Evolutionary conservation across 805 yeast species (phyloP), one percentile per base, ranked within the genome.

Genomic region (Cyberlindnera nakhonratchasimensis): DNA sequence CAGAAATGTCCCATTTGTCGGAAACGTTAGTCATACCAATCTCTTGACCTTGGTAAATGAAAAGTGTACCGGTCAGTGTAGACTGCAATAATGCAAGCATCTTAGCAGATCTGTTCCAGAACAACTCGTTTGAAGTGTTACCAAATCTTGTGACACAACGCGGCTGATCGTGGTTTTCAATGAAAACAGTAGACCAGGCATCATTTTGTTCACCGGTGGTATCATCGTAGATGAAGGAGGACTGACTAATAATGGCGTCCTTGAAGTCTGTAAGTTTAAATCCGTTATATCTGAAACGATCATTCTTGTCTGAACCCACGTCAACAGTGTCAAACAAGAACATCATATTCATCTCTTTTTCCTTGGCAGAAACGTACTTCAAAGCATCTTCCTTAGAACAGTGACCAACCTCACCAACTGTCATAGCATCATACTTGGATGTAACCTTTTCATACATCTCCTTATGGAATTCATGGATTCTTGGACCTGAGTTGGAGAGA

Each of bases 31-130:
- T 67, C 74, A 71, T 72, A 25, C 79, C 82, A 46, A 78, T 62
- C 52, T 78, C 83, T 57, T 78, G 83, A 39, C 82, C 83, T 59
- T 78, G 82, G 59, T 76, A 78, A 29, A 78, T 61, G 59, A 66
- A 78, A 40, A 75, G 58, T 12, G 82, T 75, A 37, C 83, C 82
- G 22, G 77, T 70, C 49, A 75, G 65, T 12, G 78, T 53, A 11
- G 66, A 42, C 47, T 71, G 69, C 54, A 77, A 57, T 35, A 71
- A 47, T 14, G 78, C 66, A 47, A 77, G 54, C 54, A 75, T 58
- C 59, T 77, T 77, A 22, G 77, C 76, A 22, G 76, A 66, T 39
- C 59, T 54, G 39, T 53, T 62, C 34, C 70, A 57, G 59, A 55
- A 29, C 20, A 33, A 43, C 38, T 58, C 50, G 22, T 60, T 60